Evolutionary conservation across 306 rosid genomes (phyloP).

Genomic region (Cicer bijugum): DNA sequence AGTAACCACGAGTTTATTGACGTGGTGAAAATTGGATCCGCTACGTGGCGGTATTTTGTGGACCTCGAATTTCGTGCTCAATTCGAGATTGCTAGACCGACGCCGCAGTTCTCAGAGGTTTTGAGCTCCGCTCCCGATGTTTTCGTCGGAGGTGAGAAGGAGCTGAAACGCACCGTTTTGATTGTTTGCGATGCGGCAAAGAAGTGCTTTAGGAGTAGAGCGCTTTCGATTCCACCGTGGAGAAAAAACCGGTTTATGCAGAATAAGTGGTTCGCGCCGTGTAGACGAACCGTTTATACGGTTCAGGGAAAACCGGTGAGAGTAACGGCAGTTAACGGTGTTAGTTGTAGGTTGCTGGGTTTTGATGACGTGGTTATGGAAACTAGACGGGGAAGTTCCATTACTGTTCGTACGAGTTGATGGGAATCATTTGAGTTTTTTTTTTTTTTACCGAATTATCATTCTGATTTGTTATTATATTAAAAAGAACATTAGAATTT

Average conservation of each 20-base stretch:
- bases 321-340: slow-evolving; percentile 19
- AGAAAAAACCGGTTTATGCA: slow-evolving; percentile 71
- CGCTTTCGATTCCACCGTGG: slow-evolving; percentile 75
- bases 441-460: background rate
- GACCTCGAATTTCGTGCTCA: slow-evolving; percentile 64
- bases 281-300: slow-evolving; percentile 50
- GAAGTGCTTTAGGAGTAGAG: slow-evolving; percentile 56
- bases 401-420: slow-evolving; percentile 49
- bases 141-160: slow-evolving; percentile 58
- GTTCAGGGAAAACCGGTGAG: slow-evolving; percentile 38
- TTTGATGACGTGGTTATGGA: slow-evolving; percentile 52
- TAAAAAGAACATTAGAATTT: background rate
- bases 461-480: background rate
- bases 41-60: slow-evolving; percentile 55
- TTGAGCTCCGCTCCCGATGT: slow-evolving; percentile 47
- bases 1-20: slow-evolving; percentile 72
- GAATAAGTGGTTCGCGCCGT: slow-evolving; percentile 72
- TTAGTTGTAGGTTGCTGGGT: slow-evolving; percentile 60
- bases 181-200: slow-evolving; percentile 58
- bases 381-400: slow-evolving; percentile 6
- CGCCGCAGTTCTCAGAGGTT: slow-evolving; percentile 50
- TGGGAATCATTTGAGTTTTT: no score
- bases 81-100: slow-evolving; percentile 70
- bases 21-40: slow-evolving; percentile 39
- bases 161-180: slow-evolving; percentile 53